phyloP scores from a whole-genome alignment of 2,329 filamentous ascomycete species.

The Ascosphaera pollenicola region DNA sequence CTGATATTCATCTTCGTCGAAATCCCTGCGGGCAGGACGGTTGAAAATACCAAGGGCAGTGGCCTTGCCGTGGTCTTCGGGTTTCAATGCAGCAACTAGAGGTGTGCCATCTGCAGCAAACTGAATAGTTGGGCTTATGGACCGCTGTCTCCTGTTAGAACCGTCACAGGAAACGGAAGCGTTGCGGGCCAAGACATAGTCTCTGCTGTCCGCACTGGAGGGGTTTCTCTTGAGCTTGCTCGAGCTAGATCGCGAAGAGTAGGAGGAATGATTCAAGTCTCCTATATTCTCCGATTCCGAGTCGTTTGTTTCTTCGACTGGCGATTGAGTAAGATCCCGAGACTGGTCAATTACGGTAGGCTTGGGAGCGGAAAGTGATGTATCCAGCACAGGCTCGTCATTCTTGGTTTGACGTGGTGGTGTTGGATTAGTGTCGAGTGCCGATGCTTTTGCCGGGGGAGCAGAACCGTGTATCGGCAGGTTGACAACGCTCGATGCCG shows the following conservation, averaged over 20 bases:
- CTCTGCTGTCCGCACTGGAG: background rate
- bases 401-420: background rate
- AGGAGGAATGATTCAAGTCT: background rate
- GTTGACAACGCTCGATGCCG: slow-evolving; percentile 2
- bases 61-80: slow-evolving; percentile 59
- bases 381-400: background rate
- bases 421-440: background rate
- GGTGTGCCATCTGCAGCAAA: slow-evolving; percentile 34
- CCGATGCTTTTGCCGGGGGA: background rate
- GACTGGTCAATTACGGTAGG: background rate
- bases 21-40: slow-evolving; percentile 46
- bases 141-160: slow-evolving; percentile 13
- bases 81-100: slow-evolving; percentile 42
- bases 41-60: slow-evolving; percentile 52
- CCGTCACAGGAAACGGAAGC: slow-evolving; percentile 13
- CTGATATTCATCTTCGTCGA: slow-evolving; percentile 68
- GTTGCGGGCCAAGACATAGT: background rate
- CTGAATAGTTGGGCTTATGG: background rate
- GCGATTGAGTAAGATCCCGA: background rate
- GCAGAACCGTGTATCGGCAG: background rate
- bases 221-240: background rate
- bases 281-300: background rate
- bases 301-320: too few relatives aligned
- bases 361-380: background rate
- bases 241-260: background rate